Evolutionary conservation across 768 basidiomycete genomes (phyloP), one percentile per base, ranked within the genome.

Genomic region (Boletus reticuloceps): DNA sequence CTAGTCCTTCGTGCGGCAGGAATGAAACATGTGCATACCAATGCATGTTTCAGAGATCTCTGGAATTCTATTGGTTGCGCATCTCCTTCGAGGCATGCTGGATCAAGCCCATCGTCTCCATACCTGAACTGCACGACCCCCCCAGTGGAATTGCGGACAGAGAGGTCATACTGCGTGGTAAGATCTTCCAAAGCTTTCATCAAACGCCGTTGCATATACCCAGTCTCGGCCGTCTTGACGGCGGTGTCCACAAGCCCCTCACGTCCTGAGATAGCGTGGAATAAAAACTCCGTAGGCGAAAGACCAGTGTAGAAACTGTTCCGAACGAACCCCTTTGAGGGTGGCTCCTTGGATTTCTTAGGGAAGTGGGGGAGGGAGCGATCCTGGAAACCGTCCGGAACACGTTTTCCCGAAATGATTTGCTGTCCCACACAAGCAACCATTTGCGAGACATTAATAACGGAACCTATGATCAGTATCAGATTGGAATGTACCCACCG

Each of bases 361-460:
- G 88, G 91, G 72, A 98, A 99, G 72, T 99, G 97, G 1, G 97
- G 97, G n/a, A 99, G 79, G 1, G 97, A 96, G 36, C 97, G 89
- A 72, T 99, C 97, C 73, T 98, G 96, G 77, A 99, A 99, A 31
- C 96, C 97, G 79, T 98, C 89, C 0, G 94, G 95, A 7, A 99
- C 94, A 82, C 97, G 97, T 74, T 92, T 89, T 8, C 97, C 97
- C 19, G 94, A 85, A 58, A 99, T 98, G 71, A 98, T 98, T 69
- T 99, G 97, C 68, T 99, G 97, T 6, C 97, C 97, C 62, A 99
- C 97, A 83, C 96, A 98, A 67, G 96, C 97, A 50, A 98, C 96
- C 97, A 99, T 99, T 75, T 99, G 97, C 22, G 94, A 96, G 52
- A 99, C 97, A 73, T 99, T 99, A 74, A 99, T 96, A 58, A 94